phyloP scores from a whole-genome alignment of 305 asterid genomes.

The Fraxinus baroniana region DNA sequence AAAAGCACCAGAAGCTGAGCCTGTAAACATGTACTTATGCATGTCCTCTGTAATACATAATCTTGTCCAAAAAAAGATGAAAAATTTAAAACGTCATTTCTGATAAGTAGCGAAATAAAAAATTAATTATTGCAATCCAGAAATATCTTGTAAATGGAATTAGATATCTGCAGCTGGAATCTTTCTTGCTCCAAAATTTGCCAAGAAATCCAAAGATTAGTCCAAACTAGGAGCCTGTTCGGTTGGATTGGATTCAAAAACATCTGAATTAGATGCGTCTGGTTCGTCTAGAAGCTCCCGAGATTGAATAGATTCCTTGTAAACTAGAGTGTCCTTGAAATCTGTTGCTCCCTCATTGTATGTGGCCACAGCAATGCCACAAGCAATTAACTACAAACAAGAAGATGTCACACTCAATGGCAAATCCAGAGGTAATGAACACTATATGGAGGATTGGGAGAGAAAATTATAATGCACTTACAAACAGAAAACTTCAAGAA shows the following conservation, averaged over 20 bases:
- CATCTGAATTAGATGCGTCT: slow-evolving; percentile 67
- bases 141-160: not conserved
- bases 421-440: not conserved
- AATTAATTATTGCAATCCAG: not conserved
- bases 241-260: slow-evolving; percentile 88
- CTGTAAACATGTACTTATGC: not conserved
- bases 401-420: not conserved
- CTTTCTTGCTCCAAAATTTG: not conserved
- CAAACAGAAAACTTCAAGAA: not conserved
- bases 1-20: not conserved
- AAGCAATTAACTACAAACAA: slow-evolving; percentile 59
- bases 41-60: not conserved
- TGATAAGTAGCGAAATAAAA: not conserved
- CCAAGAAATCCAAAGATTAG: slow-evolving; percentile 23
- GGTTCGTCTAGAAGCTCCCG: slow-evolving; percentile 76
- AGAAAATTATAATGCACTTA: not conserved
- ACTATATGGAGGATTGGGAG: not conserved
- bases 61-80: not conserved
- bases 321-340: slow-evolving; percentile 79
- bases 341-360: slow-evolving; percentile 89
- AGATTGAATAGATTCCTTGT: slow-evolving; percentile 83
- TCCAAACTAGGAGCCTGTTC: slow-evolving; percentile 88
- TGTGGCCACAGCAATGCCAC: slow-evolving; percentile 79
- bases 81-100: not conserved
- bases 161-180: not conserved